These are phyloP conservation scores for Calonectria hongkongensis DNA, from an alignment of 2,329 filamentous ascomycete genomes.

Conservation along the genomic window DNA sequence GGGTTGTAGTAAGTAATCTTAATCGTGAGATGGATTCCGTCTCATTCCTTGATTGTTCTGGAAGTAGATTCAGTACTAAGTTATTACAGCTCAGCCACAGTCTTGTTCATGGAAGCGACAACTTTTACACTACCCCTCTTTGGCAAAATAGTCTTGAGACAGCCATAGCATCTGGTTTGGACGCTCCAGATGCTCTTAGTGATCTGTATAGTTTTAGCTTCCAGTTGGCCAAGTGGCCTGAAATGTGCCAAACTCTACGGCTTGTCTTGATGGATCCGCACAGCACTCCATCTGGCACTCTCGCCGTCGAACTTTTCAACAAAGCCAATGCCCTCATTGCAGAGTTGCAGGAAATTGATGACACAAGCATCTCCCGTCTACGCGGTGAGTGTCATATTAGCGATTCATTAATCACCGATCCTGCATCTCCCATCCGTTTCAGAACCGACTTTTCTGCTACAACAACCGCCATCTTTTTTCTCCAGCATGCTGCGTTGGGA, in stretches of 20 bases:
- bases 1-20: constrained; percentile 5
- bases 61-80: neutral
- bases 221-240: neutral
- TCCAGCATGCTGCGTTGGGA: constrained; percentile 10
- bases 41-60: neutral
- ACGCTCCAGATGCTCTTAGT: neutral
- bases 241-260: neutral
- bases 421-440: neutral
- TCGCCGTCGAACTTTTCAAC: constrained; percentile 1
- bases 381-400: neutral
- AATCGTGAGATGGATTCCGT: neutral
- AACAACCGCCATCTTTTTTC: neutral
- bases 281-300: neutral
- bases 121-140: neutral
- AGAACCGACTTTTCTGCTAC: constrained; percentile 9
- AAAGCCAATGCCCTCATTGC: neutral
- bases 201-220: constrained; percentile 8
- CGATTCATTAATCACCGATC: neutral
- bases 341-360: neutral
- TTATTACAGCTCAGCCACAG: neutral
- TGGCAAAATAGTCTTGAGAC: neutral
- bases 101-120: neutral
- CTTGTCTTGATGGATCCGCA: constrained; percentile 2
- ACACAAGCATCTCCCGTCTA: neutral
- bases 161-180: neutral